Evolutionary conservation across 2,329 filamentous ascomycete genomes (phyloP).

Genomic region (Calonectria henricotiae): DNA sequence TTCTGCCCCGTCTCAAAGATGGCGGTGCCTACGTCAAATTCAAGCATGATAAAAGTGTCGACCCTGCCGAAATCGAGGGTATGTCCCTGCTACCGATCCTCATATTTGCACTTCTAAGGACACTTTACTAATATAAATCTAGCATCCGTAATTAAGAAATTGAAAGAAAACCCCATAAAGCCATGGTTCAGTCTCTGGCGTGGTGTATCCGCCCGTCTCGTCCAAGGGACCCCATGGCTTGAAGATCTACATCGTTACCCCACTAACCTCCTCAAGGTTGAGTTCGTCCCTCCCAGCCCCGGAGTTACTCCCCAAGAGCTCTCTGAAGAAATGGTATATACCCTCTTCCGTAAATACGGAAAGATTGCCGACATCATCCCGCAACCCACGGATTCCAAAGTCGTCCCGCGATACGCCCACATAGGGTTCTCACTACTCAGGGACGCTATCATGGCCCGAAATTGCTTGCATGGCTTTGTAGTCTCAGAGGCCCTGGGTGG

Average conservation of each 20-base stretch:
- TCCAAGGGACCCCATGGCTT: conserved; percentile 91
- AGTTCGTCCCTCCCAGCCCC: conserved; percentile 83
- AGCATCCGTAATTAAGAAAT: conserved; percentile 73
- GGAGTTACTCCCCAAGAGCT: conserved; percentile 84
- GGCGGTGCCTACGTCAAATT: conserved; percentile 96
- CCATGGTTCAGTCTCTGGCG: conserved; percentile 93
- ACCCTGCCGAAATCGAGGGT: conserved; percentile 64
- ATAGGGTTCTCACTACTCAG: conserved; percentile 83
- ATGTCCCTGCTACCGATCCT: conserved; percentile 2
- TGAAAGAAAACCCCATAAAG: conserved; percentile 81
- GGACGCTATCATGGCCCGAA: conserved; percentile 89
- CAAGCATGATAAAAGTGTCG: conserved; percentile 64
- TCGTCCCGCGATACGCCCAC: conserved; percentile 84
- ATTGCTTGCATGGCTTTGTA: conserved; percentile 90
- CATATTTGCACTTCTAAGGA: not conserved
- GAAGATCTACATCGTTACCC: conserved; percentile 92
- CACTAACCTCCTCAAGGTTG: conserved; percentile 82
- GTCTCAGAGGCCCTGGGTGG: conserved; percentile 80
- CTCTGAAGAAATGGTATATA: conserved; percentile 89
- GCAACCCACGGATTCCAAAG: conserved; percentile 89
- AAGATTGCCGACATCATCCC: conserved; percentile 89
- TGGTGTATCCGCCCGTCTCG: conserved; percentile 79
- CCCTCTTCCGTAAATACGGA: conserved; percentile 89
- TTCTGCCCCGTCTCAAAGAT: conserved; percentile 89
- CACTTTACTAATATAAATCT: conserved; percentile 36